These are phyloP conservation scores for Astragalus membranaceus DNA, from an alignment of 306 rosid species.

Conservation along the genomic window DNA sequence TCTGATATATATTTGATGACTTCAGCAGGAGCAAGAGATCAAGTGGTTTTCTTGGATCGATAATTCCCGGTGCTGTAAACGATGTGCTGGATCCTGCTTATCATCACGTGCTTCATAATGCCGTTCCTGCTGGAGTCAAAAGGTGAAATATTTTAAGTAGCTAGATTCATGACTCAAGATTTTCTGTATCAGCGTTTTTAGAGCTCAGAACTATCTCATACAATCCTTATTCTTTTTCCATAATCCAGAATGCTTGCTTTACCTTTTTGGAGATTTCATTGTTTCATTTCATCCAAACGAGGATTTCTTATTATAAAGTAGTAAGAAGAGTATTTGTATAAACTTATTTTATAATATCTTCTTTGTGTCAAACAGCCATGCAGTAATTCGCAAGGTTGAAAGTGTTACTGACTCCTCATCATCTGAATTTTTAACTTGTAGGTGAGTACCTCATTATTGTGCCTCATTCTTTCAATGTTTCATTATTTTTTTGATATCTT, in stretches of 20 bases:
- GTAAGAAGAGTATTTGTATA: neutral
- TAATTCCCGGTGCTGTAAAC: constrained; percentile 62
- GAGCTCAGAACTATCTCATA: neutral
- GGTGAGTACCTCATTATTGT: constrained; percentile 45
- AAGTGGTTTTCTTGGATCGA: constrained; percentile 71
- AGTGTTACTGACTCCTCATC: constrained; percentile 54
- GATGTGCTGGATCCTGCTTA: constrained; percentile 77
- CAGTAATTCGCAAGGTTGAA: constrained; percentile 66
- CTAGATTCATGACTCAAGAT: neutral
- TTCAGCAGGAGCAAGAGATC: constrained; percentile 60
- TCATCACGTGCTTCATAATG: constrained; percentile 77
- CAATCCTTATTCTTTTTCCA: neutral
- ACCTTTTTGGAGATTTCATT: neutral
- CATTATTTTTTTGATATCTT: neutral
- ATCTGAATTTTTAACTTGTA: constrained; percentile 57
- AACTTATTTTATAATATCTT: neutral
- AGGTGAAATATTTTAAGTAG: constrained; percentile 42
- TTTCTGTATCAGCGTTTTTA: neutral
- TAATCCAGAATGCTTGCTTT: neutral
- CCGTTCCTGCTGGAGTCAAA: constrained; percentile 74
- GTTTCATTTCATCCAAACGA: neutral
- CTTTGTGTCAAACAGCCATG: constrained; percentile 53
- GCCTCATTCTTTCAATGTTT: neutral
- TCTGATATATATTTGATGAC: constrained; percentile 9
- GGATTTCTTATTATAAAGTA: neutral